Base-by-base conservation (phyloP, 1,139 yeast genomes). In the Nadsonia starkeyi-henricii region DNA sequence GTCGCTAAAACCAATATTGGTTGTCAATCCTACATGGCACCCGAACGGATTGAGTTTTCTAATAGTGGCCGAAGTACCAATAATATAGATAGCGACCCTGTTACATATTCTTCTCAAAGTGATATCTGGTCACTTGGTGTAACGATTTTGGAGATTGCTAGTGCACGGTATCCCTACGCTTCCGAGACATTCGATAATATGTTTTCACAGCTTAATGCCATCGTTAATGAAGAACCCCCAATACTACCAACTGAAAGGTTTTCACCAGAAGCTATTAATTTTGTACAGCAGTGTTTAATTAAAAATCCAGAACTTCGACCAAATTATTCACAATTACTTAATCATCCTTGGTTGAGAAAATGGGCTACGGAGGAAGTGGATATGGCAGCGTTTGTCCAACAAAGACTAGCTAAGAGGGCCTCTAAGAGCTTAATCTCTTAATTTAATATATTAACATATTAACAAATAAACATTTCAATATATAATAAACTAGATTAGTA, bases 1-100 rank as follows among this genome's bases (percentile, higher is more conserved):
- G 74, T 91, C 58, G 98, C 98, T 9, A 80, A 88, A 59, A 91
- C 99, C 0, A 91, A 91, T 60, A 89, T 91, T 58, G 99, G 99
- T 5, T 93, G 98, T 65, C 98, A 91, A 66, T 85, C 95, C 3
- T 91, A 91, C 66, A 93, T 93, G 98, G 97, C 98, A 0, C 99
- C 99, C 1, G 99, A 91, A 64, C 75, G 99, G 61, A 93, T 91
- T 59, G 57, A 65, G 39, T 66, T 64, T 47, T 62, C 66, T 15
- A 68, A 65, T 48, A 78, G 77, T 8, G 89, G 83, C 61, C 91
- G 79, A 56, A 73, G 78, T 19, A 80, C 95, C 0, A 23, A 23
- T 23, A 23, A 23, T 23, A 5, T 5, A 5, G 9, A 23, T 23
- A 23, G 9, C 9, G 37, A 43, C 18, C 8, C 41, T 8, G 43